Evolutionary conservation across 495 filamentous ascomycete genomes (phyloP).

Genomic region (Mytilinidion resinicola): DNA sequence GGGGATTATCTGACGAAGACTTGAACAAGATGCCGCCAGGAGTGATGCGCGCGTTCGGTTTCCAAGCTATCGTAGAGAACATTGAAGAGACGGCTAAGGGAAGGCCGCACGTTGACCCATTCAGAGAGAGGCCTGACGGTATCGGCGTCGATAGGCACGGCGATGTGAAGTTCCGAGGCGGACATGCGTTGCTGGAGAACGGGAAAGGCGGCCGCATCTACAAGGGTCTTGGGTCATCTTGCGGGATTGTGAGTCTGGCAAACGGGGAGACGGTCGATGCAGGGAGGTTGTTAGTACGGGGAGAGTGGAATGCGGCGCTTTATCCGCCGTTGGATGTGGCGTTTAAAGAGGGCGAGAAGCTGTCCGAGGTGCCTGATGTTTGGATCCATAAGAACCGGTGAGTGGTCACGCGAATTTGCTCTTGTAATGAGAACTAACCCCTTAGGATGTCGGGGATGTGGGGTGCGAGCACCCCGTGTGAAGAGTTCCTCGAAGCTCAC

Average conservation of each 20-base stretch:
- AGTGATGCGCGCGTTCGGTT: slow-evolving; percentile 44
- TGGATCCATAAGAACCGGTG: slow-evolving; percentile 48
- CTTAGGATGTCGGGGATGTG: slow-evolving; percentile 49
- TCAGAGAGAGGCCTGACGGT: neutral
- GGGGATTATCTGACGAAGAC: slow-evolving; percentile 52
- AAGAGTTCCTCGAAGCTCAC: slow-evolving; percentile 36
- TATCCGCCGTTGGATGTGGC: slow-evolving; percentile 41
- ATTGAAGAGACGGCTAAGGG: slow-evolving; percentile 8
- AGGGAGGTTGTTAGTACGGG: slow-evolving; percentile 46
- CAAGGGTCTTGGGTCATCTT: slow-evolving; percentile 43
- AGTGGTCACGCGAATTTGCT: too few species aligned
- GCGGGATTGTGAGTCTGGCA: slow-evolving; percentile 37
- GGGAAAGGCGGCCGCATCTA: slow-evolving; percentile 31
- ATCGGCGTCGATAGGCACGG: slow-evolving; percentile 30
- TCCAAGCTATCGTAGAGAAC: slow-evolving; percentile 24
- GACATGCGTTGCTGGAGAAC: slow-evolving; percentile 26
- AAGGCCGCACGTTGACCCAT: slow-evolving; percentile 3
- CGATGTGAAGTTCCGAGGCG: slow-evolving; percentile 9
- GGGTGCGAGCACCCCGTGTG: slow-evolving; percentile 31
- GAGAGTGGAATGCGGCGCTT: slow-evolving; percentile 50
- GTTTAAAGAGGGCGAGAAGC: slow-evolving; percentile 31
- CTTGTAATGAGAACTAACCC: too few species aligned
- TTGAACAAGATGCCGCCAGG: slow-evolving; percentile 46
- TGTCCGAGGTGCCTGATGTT: slow-evolving; percentile 38
- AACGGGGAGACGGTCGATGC: slow-evolving; percentile 37